Conservation (phyloP, 768 basidiomycete species). For the Termitomyces sp. region DNA sequence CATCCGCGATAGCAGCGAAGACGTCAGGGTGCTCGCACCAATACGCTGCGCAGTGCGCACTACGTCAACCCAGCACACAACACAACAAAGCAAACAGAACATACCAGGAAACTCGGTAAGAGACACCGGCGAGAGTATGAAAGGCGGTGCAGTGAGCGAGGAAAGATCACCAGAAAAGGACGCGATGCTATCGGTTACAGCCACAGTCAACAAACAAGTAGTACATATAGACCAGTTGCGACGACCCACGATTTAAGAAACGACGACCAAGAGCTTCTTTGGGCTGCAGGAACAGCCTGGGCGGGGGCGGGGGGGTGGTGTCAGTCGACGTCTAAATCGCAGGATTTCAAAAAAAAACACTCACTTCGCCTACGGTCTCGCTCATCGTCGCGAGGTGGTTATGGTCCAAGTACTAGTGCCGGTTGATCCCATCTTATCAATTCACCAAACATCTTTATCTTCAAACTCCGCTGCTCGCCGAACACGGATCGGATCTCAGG, state of each 20-base stretch:
- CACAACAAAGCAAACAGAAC: slow-evolving; percentile 18
- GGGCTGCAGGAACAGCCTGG: slow-evolving; percentile 75
- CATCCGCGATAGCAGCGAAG: slow-evolving; percentile 84
- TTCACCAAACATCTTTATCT: background rate
- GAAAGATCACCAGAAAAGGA: slow-evolving; percentile 88
- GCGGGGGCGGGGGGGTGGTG: slow-evolving; percentile 6
- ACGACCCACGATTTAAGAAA: slow-evolving; percentile 84
- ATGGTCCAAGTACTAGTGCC: background rate
- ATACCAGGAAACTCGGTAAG: slow-evolving; percentile 89
- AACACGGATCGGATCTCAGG: too few relatives aligned
- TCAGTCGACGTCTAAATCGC: background rate
- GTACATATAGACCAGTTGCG: background rate
- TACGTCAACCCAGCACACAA: background rate
- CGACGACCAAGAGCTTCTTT: slow-evolving; percentile 84
- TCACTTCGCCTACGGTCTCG: slow-evolving; percentile 27
- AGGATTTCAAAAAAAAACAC: slow-evolving; percentile 1
- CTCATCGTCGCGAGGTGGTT: slow-evolving; percentile 8
- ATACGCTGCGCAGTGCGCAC: slow-evolving; percentile 62
- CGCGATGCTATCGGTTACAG: slow-evolving; percentile 55
- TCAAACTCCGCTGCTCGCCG: slow-evolving; percentile 12
- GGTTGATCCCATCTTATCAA: background rate
- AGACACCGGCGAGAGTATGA: slow-evolving; percentile 89
- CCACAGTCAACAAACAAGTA: background rate
- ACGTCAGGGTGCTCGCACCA: slow-evolving; percentile 95
- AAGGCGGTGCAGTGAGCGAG: slow-evolving; percentile 79